These are phyloP conservation scores for Boletellus ananas DNA, from an alignment of 768 basidiomycete genomes.

Conservation along the genomic window DNA sequence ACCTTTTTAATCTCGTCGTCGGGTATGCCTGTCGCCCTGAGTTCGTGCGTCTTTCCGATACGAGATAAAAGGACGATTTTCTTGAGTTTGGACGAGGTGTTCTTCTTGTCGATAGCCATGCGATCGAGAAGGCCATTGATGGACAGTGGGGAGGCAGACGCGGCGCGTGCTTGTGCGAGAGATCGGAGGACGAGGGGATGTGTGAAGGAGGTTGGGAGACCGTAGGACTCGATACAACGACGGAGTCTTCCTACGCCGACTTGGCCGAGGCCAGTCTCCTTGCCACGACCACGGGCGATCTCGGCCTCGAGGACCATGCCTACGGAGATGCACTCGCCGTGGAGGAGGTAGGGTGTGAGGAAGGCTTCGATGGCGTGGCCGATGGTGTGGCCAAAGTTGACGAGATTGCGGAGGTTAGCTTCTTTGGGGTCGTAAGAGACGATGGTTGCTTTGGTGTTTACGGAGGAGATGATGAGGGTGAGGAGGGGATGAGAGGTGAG, in stretches of 20 bases:
- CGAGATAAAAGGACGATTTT: slow-evolving; percentile 89
- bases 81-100: slow-evolving; percentile 78
- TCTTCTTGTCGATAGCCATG: slow-evolving; percentile 98
- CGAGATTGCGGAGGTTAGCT: slow-evolving; percentile 93
- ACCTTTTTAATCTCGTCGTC: slow-evolving; percentile 82
- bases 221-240: slow-evolving; percentile 85
- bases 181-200: slow-evolving; percentile 64
- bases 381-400: slow-evolving; percentile 98
- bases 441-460: slow-evolving; percentile 94
- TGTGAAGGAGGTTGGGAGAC: slow-evolving; percentile 76
- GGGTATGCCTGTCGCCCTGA: slow-evolving; percentile 79
- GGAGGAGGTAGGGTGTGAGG: slow-evolving; percentile 87
- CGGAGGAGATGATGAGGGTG: slow-evolving; percentile 87
- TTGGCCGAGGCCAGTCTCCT: slow-evolving; percentile 62
- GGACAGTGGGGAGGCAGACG: slow-evolving; percentile 33
- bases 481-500: slow-evolving; percentile 83
- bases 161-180: slow-evolving; percentile 16
- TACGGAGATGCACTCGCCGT: slow-evolving; percentile 93
- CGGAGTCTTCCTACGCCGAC: slow-evolving; percentile 89
- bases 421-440: slow-evolving; percentile 97
- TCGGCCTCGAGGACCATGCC: slow-evolving; percentile 98
- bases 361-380: slow-evolving; percentile 98
- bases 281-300: slow-evolving; percentile 80
- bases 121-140: slow-evolving; percentile 84
- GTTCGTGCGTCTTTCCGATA: slow-evolving; percentile 91